Evolutionary conservation across 495 filamentous ascomycete genomes (phyloP).

Genomic region (Xylaria palmicola): DNA sequence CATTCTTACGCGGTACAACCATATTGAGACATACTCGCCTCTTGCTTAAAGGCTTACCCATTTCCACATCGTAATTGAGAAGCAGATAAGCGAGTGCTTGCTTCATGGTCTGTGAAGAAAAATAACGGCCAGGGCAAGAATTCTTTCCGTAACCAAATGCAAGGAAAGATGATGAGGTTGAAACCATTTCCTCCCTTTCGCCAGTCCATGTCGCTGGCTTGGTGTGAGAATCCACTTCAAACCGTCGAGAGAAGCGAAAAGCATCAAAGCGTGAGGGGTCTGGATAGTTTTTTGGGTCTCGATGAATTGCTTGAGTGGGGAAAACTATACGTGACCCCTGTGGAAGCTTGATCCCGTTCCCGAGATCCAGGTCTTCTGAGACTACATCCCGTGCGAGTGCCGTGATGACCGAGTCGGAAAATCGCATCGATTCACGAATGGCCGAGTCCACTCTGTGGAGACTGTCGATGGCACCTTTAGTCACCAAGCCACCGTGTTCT

Average conservation of each 20-base stretch:
- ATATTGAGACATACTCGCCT: no score
- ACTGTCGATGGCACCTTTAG: slow-evolving; percentile 2
- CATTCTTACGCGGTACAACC: no score
- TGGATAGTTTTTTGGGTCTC: slow-evolving; percentile 7
- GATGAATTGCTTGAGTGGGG: slow-evolving; percentile 13
- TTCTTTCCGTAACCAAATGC: not conserved
- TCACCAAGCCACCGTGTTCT: not conserved
- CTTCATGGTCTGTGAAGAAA: not conserved
- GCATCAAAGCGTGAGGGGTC: slow-evolving; percentile 10
- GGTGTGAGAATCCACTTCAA: no score
- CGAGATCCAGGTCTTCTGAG: not conserved
- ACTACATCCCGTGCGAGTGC: slow-evolving; percentile 1
- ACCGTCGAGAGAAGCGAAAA: slow-evolving; percentile 11
- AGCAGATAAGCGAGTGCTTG: not conserved
- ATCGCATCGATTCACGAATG: slow-evolving; percentile 19
- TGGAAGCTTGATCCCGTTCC: not conserved
- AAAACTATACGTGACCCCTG: not conserved
- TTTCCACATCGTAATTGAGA: not conserved
- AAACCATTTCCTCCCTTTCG: not conserved
- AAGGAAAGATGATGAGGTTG: not conserved
- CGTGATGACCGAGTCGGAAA: slow-evolving; percentile 1
- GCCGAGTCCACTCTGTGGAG: slow-evolving; percentile 14
- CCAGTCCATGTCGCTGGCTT: not conserved
- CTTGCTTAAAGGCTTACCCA: no score
- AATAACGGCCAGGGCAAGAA: not conserved